Evolutionary conservation across 1,139 yeast species (phyloP), one percentile per base, ranked within the genome.

Genomic region (Pneumocystis sp.): DNA sequence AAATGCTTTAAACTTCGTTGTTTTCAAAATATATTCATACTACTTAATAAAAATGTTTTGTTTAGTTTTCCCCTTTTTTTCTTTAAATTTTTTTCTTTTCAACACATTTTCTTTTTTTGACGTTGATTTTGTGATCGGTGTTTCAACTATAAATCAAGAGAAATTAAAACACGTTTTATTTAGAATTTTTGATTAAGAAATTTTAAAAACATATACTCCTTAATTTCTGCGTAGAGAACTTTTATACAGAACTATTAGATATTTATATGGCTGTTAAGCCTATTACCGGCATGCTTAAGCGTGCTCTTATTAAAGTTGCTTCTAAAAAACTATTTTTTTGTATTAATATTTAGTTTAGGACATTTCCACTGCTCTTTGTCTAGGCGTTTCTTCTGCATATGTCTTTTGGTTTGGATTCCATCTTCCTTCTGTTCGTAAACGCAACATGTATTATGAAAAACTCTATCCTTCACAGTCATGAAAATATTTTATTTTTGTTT

Each of bases 361-460:
- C 5, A 21, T 64, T 40, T n/a, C 56, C 50, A 29, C 45, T 45
- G 64, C 66, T 17, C 60, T 67, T 15, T 65, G 66, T 29, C 63
- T 67, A 2, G 68, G 68, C 3, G 62, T 66, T 35, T 61, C 62
- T 37, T 65, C 66, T 21, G 67, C 66, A 12, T 66, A 63, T 63
- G 64, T 63, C 1, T 67, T 64, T 62, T 67, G 68, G 68, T 64
- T 50, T 37, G 68, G 66, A 21, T 67, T 65, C 61, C 68, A 67
- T 50, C 64, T 66, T 45, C 68, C 68, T 7, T 63, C 68, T 31
- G 62, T 64, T 15, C 68, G 65, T n/a, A 63, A 64, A 57, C 64
- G 68, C 25, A 68, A 67, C 25, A 66, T 65, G 21, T 67, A 60
- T 60, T 67, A 67, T 40, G 65, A 63, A 19, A 66, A 66, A 59